Evolutionary conservation across 495 filamentous ascomycete genomes (phyloP).

Genomic region (Recurvomyces mirabilis): DNA sequence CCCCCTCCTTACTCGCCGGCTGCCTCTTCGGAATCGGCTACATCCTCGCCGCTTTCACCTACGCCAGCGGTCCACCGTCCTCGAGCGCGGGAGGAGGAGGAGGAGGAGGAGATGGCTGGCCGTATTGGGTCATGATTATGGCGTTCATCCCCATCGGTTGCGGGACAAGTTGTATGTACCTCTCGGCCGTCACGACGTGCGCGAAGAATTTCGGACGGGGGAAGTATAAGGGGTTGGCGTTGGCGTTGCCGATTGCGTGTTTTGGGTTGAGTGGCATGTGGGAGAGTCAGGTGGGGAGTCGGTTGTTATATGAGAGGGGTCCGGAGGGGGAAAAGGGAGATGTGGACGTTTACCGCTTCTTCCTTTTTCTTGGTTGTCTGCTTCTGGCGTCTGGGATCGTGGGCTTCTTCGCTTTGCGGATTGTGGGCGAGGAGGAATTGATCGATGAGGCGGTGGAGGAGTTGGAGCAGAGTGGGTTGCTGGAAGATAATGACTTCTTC

Average conservation of each 20-base stretch:
- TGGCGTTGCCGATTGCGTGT: constrained; percentile 81
- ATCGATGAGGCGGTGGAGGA: constrained; percentile 80
- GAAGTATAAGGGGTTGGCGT: constrained; percentile 74
- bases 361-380: constrained; percentile 63
- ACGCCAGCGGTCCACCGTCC: constrained; percentile 48
- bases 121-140: constrained; percentile 70
- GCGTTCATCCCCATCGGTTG: constrained; percentile 72
- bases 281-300: constrained; percentile 77
- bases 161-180: constrained; percentile 77
- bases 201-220: constrained; percentile 94
- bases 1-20: constrained; percentile 59
- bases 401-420: constrained; percentile 58
- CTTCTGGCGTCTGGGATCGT: constrained; percentile 59
- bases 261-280: constrained; percentile 93
- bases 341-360: constrained; percentile 77
- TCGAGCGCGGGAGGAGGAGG: too few species aligned
- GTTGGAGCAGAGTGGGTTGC: constrained; percentile 70
- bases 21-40: constrained; percentile 72
- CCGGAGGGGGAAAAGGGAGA: constrained; percentile 57
- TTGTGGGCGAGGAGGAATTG: constrained; percentile 58
- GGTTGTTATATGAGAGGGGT: constrained; percentile 55
- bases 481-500: constrained; percentile 62
- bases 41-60: constrained; percentile 67
- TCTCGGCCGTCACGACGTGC: constrained; percentile 78
- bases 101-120: constrained; percentile 48